Percentiles rank a stretch among this genome's conserved stretches.
Evolutionary conservation across 345 rosid species (phyloP).

Genomic region (sweet orange (Citrus sinensis)): DNA sequence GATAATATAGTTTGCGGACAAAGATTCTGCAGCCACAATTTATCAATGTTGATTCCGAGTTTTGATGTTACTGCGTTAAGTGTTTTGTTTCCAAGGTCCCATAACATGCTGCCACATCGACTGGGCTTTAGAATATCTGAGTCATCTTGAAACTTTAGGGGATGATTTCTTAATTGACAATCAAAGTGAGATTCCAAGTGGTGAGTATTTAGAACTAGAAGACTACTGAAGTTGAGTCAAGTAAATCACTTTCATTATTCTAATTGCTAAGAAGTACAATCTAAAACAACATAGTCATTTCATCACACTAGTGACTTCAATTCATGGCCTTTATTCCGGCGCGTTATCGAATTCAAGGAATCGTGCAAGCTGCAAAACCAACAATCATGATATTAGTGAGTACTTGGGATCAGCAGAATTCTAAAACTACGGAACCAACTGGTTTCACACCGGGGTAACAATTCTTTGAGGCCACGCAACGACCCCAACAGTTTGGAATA

Average conservation of each 20-base stretch:
- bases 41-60: conserved; percentile 3
- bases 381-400: not conserved
- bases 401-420: too few relatives aligned
- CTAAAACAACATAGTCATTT: not conserved
- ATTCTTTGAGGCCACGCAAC: too few relatives aligned
- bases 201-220: not conserved
- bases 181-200: not conserved
- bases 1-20: conserved; percentile 21
- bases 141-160: not conserved
- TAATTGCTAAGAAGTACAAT: not conserved
- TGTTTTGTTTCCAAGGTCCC: not conserved
- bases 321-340: not conserved
- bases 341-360: conserved; percentile 27
- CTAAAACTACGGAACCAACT: too few relatives aligned
- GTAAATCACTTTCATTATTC: not conserved
- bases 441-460: too few relatives aligned
- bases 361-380: conserved; percentile 39
- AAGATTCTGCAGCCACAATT: conserved; percentile 21
- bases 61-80: conserved; percentile 5
- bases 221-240: not conserved
- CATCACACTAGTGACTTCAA: not conserved
- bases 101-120: not conserved
- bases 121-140: not conserved
- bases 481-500: too few relatives aligned
- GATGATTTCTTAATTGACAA: not conserved